A percentile compares a stretch with the other conserved stretches of the same genome.
Evolutionary conservation across 2,329 filamentous ascomycete genomes (phyloP).

Genomic region (Fusarium buharicum): DNA sequence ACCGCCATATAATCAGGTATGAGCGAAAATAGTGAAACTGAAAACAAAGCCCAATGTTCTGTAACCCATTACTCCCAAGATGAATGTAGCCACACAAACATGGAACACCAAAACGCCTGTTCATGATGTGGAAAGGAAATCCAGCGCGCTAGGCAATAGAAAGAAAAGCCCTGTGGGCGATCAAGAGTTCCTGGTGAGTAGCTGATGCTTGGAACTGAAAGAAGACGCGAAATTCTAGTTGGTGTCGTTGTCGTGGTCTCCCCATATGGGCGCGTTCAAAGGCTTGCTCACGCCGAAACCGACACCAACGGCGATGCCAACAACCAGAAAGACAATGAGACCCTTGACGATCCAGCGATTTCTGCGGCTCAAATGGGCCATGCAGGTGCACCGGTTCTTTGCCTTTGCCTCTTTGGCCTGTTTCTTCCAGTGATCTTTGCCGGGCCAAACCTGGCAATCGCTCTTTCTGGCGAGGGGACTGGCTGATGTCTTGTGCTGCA

Average conservation of each 20-base stretch:
- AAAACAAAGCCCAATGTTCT: constrained; percentile 32
- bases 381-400: constrained; percentile 61
- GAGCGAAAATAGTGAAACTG: constrained; percentile 20
- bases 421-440: constrained; percentile 68
- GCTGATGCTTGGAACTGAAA: constrained; percentile 29
- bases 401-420: constrained; percentile 68
- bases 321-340: constrained; percentile 60
- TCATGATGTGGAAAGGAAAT: constrained; percentile 43
- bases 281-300: constrained; percentile 71
- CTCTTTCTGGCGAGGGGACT: constrained; percentile 50
- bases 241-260: constrained; percentile 47
- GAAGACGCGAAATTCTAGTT: constrained; percentile 17
- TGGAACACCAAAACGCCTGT: constrained; percentile 43
- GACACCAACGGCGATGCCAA: constrained; percentile 65
- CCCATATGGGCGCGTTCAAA: constrained; percentile 68
- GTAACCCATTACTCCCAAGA: constrained; percentile 43
- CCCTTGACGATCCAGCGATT: constrained; percentile 61
- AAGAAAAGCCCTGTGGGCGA: constrained; percentile 15
- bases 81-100: constrained; percentile 28
- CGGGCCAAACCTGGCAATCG: constrained; percentile 69
- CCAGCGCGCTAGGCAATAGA: constrained; percentile 38
- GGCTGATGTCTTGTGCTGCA: constrained; percentile 46
- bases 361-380: constrained; percentile 64
- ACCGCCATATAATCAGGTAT: constrained; percentile 9
- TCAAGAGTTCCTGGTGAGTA: constrained; percentile 23